phyloP scores from a whole-genome alignment of 805 yeast genomes.

The Nakazawaea ishiwadae region DNA sequence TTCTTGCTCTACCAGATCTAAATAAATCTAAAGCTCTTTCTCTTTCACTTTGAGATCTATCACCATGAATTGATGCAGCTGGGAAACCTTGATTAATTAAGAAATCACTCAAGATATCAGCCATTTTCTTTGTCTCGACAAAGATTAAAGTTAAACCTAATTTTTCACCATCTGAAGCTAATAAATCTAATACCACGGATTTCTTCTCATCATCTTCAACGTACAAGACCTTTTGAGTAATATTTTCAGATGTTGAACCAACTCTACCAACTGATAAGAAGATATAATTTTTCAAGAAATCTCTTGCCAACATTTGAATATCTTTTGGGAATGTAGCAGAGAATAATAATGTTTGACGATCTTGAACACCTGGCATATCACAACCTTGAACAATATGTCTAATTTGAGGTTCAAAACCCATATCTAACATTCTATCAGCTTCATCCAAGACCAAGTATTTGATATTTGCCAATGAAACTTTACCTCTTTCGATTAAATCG shows the following conservation, averaged over 20 bases:
- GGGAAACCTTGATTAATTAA: conserved; percentile 85
- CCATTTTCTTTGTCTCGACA: conserved; percentile 98
- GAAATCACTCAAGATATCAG: conserved; percentile 91
- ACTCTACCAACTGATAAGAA: conserved; percentile 98
- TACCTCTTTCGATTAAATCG: conserved; percentile 93
- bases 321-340: conserved; percentile 99
- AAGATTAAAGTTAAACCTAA: conserved; percentile 87
- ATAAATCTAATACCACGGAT: conserved; percentile 82
- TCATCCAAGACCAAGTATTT: conserved; percentile 94
- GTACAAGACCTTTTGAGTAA: conserved; percentile 87
- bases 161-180: conserved; percentile 60
- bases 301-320: conserved; percentile 95
- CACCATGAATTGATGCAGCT: conserved; percentile 99
- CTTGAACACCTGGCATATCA: conserved; percentile 90
- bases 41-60: conserved; percentile 96
- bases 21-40: conserved; percentile 95
- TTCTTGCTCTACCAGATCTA: conserved; percentile 87
- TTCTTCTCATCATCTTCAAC: conserved; percentile 94
- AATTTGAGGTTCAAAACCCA: conserved; percentile 99
- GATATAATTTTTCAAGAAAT: conserved; percentile 92
- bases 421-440: conserved; percentile 99
- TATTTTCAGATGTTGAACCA: conserved; percentile 98
- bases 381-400: conserved; percentile 96
- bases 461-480: conserved; percentile 82
- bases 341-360: conserved; percentile 97